Evolutionary conservation across 768 basidiomycete genomes (phyloP).

Genomic region (Phylloporus sp.): DNA sequence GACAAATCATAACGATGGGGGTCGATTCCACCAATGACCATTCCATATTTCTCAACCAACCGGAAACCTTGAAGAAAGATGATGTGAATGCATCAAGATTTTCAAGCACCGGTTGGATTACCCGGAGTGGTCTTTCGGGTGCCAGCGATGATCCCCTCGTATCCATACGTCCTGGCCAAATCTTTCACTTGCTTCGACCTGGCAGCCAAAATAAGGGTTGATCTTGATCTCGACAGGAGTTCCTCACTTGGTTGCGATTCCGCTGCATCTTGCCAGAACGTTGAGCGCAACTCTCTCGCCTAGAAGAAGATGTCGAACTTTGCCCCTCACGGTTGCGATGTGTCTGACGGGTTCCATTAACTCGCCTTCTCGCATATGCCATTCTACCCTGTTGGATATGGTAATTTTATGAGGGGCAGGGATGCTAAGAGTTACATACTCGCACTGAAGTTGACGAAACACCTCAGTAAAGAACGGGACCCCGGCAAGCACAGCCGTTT

Average conservation of each 20-base stretch:
- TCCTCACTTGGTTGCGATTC: conserved; percentile 89
- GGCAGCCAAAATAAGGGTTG: conserved; percentile 1
- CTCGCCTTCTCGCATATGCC: conserved; percentile 87
- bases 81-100: conserved; percentile 5
- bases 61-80: conserved; percentile 61
- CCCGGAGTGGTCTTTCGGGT: conserved; percentile 97
- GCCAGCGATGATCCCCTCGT: conserved; percentile 85
- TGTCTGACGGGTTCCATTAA: conserved; percentile 75
- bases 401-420: not conserved
- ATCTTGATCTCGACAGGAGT: not conserved
- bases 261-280: conserved; percentile 89
- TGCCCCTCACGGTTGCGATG: conserved; percentile 88
- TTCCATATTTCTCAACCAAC: conserved; percentile 96
- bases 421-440: conserved; percentile 49
- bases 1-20: conserved; percentile 94
- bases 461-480: conserved; percentile 94
- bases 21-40: conserved; percentile 97
- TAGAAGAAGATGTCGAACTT: conserved; percentile 79
- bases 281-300: conserved; percentile 94
- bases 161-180: conserved; percentile 72
- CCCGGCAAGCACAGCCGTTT: conserved; percentile 79
- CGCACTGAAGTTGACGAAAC: conserved; percentile 83
- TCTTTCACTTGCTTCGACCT: conserved; percentile 84
- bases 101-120: conserved; percentile 11
- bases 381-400: conserved; percentile 65